Base-by-base conservation (phyloP, 352 stramenopile genomes). In the Phytophthora tubulina region DNA sequence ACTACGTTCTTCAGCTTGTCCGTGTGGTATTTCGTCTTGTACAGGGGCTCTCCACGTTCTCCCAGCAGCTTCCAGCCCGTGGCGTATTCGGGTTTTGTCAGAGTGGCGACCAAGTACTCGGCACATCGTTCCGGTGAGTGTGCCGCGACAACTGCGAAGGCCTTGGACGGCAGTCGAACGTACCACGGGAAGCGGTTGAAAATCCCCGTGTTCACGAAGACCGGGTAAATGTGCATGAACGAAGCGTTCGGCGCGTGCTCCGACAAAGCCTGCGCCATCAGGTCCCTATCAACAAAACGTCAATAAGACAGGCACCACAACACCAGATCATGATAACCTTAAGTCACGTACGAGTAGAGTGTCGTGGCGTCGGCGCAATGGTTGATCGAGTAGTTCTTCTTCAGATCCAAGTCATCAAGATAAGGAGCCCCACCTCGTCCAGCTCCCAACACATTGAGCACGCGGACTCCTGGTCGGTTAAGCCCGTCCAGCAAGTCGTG, bases 141-240 rank as follows among this genome's bases (percentile, higher is more conserved):
- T 5, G 66, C 71, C 8, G 67, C 52, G 33, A 78, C 41, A 46
- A 63, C 55, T 33, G 71, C 66, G 32, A 78, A 72, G 7, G 50
- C 60, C 6, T 72, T 72, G 35, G 49, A 70, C 31, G 71, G 60
- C 17, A 69, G 32, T 33, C 71, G 32, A 52, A 75, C 54, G 17
- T 78, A 78, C 66, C 71, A 78, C 32, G 71, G 66, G 21, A 71
- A 68, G 14, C 59, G 56, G 21, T 75, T 50, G 27, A 75, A 64
- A 5, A 78, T 33, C 10, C 60, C 59, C 31, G 71, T 75, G 49
- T 67, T 78, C n/a, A 75, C 71, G 39, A 75, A 75, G n/a, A 66
- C 71, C 13, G 71, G 71, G 51, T 68, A 75, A 9, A 75, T 62
- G 61, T 78, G 71, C 71, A 78, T 78, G 71, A 78, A 78, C 41